Evolutionary conservation across 2,329 filamentous ascomycete genomes (phyloP), one percentile per base, ranked within the genome.

Genomic region (Trichoderma arundinaceum): DNA sequence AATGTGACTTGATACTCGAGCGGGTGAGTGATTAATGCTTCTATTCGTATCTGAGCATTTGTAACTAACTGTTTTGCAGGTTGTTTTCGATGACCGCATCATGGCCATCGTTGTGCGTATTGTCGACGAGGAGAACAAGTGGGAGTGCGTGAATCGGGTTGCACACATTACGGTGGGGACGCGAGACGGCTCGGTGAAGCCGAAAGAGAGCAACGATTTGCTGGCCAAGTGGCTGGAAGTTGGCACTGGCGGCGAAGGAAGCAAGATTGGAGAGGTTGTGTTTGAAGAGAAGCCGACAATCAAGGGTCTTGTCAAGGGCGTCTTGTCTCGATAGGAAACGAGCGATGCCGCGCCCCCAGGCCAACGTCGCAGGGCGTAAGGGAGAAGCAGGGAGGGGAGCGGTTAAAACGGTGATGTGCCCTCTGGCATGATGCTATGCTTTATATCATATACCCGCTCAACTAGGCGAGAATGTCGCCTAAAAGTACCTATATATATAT

Each of bases 91-190:
- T 73, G 83, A 89, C 68, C 86, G 92, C 5, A 82, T 98, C 73
- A 98, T 99, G 95, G 90, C 92, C 6, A 90, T 99, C 65, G 91
- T 96, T 3, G 92, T 92, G 15, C 87, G 94, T 9, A 81, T 96
- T 2, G 79, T 86, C 6, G 86, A 88, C 65, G 78, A 84, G 13
- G 79, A 77, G 67, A 78, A 75, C 49, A 79, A 80, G 53, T 92
- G 89, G 87, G 82, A 88, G 64, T 94, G 89, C 68, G 85, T 86
- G 49, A 99, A 99, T 74, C 78, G 83, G 13, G 83, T 96, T 38
- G 88, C 94, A 10, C 95, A 99, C 75, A 87, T 99, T 67, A 99
- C 95, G 0, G 83, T 98, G 7, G 95, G 95, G 19, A 99, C 95
- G 0, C 86, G 88, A 9, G 85, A 88, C 69, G 78, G 83, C 53